phyloP scores from a whole-genome alignment of 1,284 basidiomycete species.

The Vanrija pseudolonga region DNA sequence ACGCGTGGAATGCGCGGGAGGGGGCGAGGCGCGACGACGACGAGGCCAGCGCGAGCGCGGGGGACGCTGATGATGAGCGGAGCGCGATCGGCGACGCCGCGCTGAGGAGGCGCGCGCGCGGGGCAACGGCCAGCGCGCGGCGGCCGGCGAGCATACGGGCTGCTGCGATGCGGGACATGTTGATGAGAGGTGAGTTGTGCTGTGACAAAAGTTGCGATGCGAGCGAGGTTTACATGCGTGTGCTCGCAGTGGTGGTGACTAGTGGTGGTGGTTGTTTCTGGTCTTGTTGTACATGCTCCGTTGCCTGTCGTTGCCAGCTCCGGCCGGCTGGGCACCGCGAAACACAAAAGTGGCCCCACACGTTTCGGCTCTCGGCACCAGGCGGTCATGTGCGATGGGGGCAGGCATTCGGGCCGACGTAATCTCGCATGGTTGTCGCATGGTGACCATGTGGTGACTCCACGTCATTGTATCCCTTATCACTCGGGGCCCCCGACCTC shows the following conservation, averaged over 20 bases:
- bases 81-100: not conserved
- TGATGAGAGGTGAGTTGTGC: not conserved
- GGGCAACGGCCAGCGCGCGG: not conserved
- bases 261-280: too few species aligned
- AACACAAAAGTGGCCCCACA: too few species aligned
- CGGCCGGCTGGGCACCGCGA: not conserved
- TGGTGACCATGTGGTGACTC: too few species aligned
- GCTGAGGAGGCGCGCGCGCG: not conserved
- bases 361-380: too few species aligned
- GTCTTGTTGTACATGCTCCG: too few species aligned
- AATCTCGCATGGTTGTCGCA: too few species aligned
- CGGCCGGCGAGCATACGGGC: not conserved
- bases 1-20: slow-evolving; percentile 13
- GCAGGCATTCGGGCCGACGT: too few species aligned
- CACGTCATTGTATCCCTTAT: too few species aligned
- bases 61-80: not conserved
- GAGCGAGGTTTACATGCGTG: not conserved
- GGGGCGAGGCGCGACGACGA: not conserved
- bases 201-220: not conserved
- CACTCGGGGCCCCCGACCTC: too few species aligned
- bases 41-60: slow-evolving; percentile 2
- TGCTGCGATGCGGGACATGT: not conserved
- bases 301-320: not conserved
- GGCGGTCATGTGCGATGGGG: too few species aligned
- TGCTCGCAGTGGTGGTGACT: too few species aligned